Evolutionary conservation across 1,284 basidiomycete species (phyloP), one percentile per base, ranked within the genome.

Genomic region (Exobasidium rhododendri): DNA sequence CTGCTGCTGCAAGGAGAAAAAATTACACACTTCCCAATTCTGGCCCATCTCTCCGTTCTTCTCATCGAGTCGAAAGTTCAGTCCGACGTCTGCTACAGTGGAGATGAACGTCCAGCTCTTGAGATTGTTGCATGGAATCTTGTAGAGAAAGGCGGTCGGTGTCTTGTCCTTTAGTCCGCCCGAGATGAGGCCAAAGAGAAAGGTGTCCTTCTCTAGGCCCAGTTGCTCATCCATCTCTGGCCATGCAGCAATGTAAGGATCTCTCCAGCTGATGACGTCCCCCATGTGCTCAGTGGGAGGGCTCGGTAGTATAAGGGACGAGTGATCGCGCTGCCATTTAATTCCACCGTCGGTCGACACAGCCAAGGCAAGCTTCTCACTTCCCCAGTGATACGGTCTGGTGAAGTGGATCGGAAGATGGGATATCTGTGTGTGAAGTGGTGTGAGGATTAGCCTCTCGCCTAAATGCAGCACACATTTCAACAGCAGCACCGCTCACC

Each of bases 1-100:
- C 35, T 45, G 22, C 17, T 13, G 4, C 35, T 13, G 43, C 31
- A 68, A 59, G 28, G 57, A 57, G 52, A 70, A 67, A 20, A 71
- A 69, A 64, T 69, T 71, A 62, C 68, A 68, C 7, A 71, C 70
- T 56, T 73, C 71, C 66, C 68, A 73, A 52, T 73, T 73, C 54
- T 61, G 64, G 45, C 71, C 71, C 50, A 71, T 61, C 50, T 73
- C 70, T 5, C 69, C 60, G 26, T 62, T 63, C 22, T 13, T 30
- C 13, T 47, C 29, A 22, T 30, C 43, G 31, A 58, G 45, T 31
- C 11, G 6, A 5, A 58, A 56, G 43, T 71, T 69, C 47, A 58
- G 32, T 31, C 69, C 69, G 3, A 67, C 60, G 29, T 71, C 56
- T 50, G 59, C 58, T 10, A 71, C 65, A 5, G 66, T 66, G 17